Conservation (phyloP, 108 stramenopile species). For the Fistulifera solaris region DNA sequence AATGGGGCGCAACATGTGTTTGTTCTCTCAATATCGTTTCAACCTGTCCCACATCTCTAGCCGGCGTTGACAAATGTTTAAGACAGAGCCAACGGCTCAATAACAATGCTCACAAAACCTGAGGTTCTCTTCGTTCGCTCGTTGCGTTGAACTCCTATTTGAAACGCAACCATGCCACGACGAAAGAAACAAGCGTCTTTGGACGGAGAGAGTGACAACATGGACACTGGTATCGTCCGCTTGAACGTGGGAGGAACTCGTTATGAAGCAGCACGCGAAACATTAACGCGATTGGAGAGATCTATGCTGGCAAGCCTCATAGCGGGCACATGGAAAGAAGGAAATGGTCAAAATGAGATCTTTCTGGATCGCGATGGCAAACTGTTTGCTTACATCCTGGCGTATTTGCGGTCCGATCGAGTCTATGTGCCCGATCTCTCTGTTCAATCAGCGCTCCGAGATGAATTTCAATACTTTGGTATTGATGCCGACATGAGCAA, state of each 20-base stretch:
- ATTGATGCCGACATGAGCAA: constrained; percentile 1
- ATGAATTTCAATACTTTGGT: constrained; percentile 14
- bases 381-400: constrained; percentile 16
- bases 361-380: constrained; percentile 30
- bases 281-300: constrained; percentile 7
- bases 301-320: constrained; percentile 14
- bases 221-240: constrained; percentile 7
- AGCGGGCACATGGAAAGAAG: constrained; percentile 3
- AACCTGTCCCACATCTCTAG: too few species aligned
- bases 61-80: too few species aligned
- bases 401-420: constrained; percentile 20
- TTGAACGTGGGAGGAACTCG: constrained; percentile 25
- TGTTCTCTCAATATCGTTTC: too few species aligned
- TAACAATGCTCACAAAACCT: too few species aligned
- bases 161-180: too few species aligned
- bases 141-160: too few species aligned
- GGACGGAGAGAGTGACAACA: too few species aligned
- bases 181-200: too few species aligned
- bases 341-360: too few species aligned
- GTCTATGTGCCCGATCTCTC: constrained; percentile 1
- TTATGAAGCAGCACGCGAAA: constrained; percentile 19
- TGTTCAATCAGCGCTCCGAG: background rate
- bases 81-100: too few species aligned
- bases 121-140: too few species aligned
- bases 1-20: too few species aligned